Conservation (phyloP, 2,329 filamentous ascomycete species). For the Fusarium sp. region DNA sequence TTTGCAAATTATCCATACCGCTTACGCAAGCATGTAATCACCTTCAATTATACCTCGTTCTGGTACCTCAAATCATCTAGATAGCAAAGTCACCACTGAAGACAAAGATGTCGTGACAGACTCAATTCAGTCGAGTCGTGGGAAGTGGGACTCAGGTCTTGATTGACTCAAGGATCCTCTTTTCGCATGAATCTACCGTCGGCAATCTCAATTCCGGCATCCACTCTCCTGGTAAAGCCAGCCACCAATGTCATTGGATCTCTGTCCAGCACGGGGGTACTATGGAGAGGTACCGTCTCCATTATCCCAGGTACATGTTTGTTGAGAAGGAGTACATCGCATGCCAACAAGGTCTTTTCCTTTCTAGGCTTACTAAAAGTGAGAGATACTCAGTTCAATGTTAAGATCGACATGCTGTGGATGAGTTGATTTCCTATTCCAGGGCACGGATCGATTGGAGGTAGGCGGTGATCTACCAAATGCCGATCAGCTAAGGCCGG, state of each 20-base stretch:
- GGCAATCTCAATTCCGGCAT: slow-evolving; percentile 5
- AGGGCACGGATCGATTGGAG: background rate
- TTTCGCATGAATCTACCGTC: background rate
- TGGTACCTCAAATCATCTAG: background rate
- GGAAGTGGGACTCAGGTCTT: background rate
- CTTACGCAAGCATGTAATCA: background rate
- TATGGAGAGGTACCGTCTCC: background rate
- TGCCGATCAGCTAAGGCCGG: background rate
- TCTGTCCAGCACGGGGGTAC: background rate
- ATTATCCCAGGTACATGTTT: background rate
- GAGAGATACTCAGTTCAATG: background rate
- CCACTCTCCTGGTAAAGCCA: background rate
- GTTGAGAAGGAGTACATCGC: background rate
- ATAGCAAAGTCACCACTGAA: background rate
- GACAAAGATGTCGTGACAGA: background rate
- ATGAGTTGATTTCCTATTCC: slow-evolving; percentile 14
- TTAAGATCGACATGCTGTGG: slow-evolving; percentile 8
- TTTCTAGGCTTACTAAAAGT: background rate
- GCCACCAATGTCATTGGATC: background rate
- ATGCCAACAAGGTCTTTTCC: background rate
- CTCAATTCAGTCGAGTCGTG: background rate
- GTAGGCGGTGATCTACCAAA: background rate
- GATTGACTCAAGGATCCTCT: background rate
- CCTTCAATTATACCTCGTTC: background rate
- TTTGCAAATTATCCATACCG: background rate